Conservation (phyloP, 129 eudicot species). For the Mikania micrantha region DNA sequence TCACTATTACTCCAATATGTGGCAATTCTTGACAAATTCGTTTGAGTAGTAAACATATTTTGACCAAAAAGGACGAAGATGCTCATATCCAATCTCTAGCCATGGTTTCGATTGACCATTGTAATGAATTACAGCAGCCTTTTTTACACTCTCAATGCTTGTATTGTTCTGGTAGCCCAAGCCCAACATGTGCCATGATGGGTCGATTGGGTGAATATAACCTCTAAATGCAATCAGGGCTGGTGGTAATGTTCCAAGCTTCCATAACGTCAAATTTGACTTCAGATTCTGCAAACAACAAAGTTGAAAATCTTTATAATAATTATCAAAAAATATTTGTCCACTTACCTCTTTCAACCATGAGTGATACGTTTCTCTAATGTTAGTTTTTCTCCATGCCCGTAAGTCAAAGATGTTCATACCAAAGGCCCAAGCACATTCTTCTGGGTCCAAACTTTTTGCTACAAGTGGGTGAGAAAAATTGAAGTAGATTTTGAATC, state of each 20-base stretch:
- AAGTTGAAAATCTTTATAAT: not conserved
- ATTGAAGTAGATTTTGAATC: conserved; percentile 83
- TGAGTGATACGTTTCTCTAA: conserved; percentile 76
- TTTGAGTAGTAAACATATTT: conserved; percentile 85
- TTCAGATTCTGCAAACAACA: conserved; percentile 63
- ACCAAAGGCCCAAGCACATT: conserved; percentile 99
- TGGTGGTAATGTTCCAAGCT: conserved; percentile 94
- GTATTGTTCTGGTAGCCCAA: conserved; percentile 91
- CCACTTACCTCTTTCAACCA: conserved; percentile 84
- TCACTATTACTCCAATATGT: conserved; percentile 69
- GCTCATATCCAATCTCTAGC: conserved; percentile 89
- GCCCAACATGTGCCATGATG: conserved; percentile 98
- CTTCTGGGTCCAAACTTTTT: conserved; percentile 74
- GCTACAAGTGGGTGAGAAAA: conserved; percentile 90
- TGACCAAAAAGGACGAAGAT: conserved; percentile 96
- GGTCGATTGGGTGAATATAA: conserved; percentile 75
- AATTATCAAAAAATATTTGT: not conserved
- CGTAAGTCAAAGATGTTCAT: conserved; percentile 91
- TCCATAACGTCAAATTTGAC: conserved; percentile 89
- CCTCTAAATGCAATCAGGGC: conserved; percentile 94
- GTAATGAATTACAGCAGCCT: conserved; percentile 97
- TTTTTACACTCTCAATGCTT: conserved; percentile 58
- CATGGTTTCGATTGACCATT: conserved; percentile 98
- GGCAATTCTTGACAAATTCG: conserved; percentile 77
- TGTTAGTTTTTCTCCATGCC: conserved; percentile 81